A percentile compares a stretch with the other conserved stretches of the same genome.
Evolutionary conservation across 495 filamentous ascomycete genomes (phyloP).

Genomic region (Aspergillus kassunensis): DNA sequence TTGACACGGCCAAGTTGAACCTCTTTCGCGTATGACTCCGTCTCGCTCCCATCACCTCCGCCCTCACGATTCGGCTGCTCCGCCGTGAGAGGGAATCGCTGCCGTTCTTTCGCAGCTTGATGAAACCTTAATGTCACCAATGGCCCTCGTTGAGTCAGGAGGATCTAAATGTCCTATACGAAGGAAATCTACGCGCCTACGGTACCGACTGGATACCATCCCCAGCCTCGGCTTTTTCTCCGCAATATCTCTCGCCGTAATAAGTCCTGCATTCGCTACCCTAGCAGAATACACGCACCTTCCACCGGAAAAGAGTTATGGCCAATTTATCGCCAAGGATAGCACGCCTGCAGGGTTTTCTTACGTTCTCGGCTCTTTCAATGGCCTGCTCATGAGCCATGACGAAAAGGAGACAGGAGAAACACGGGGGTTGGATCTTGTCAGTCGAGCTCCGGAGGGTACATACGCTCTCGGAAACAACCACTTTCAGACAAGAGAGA

Average conservation of each 20-base stretch:
- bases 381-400: conserved; percentile 31
- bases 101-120: neutral
- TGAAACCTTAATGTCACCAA: neutral
- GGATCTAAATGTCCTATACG: conserved; percentile 47
- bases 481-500: conserved; percentile 47
- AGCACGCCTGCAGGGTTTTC: conserved; percentile 19
- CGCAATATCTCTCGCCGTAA: conserved; percentile 52
- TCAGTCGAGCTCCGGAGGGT: conserved; percentile 54
- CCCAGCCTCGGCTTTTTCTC: conserved; percentile 52
- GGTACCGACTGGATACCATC: conserved; percentile 66
- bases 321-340: conserved; percentile 33
- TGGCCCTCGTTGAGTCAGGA: neutral
- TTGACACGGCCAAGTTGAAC: neutral
- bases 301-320: conserved; percentile 37
- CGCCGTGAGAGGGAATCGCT: conserved; percentile 8
- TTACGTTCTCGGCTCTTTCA: conserved; percentile 31
- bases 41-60: conserved; percentile 3
- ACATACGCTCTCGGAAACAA: conserved; percentile 60
- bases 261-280: conserved; percentile 51
- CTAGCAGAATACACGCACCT: conserved; percentile 48
- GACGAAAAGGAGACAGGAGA: conserved; percentile 30
- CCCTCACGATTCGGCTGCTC: conserved; percentile 14
- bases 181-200: conserved; percentile 56
- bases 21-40: neutral
- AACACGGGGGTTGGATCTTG: conserved; percentile 52